Evolutionary conservation across 2,329 filamentous ascomycete species (phyloP), one percentile per base, ranked within the genome.

Genomic region (Talaromyces sp.): DNA sequence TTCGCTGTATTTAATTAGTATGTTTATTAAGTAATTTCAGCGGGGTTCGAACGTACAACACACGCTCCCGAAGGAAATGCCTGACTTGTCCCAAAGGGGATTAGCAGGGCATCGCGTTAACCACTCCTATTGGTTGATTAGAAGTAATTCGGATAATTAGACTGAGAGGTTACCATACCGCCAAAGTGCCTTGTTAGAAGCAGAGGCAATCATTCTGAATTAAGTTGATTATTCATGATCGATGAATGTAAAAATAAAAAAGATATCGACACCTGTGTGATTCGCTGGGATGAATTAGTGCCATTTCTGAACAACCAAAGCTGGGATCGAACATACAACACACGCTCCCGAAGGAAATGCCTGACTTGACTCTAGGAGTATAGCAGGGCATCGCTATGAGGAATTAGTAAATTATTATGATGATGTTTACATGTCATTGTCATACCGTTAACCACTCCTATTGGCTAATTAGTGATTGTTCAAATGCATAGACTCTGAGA

Each of bases 311-410:
- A 2, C 27, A 27, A 4, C 8, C 3, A 37, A 1, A 9, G 35
- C 3, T 13, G 11, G 35, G 1, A 37, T 37, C 39, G 39, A 43
- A 43, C 39, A 1, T 8, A 43, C 39, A n/a, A 50, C 24, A 31
- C 13, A 50, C 47, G 47, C 47, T 50, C 47, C 47, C 47, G 47
- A 50, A 50, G 47, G 47, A 50, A 50, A 49, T 49, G 45, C 45
- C 45, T 49, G 11, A 7, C 22, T 7, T 49, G 16, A 16, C 19
- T 10, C 16, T 16, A 27, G 13, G 1, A 9, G 35, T 11, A 22
- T 47, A 47, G 43, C 43, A 47, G 43, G 43, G 43, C 43, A 47
- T 47, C 43, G 43, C 43, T 43, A 43, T 9, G 1, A 43, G 4
- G 5, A 1, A 9, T 43, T 43, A 43, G 41, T 43, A 8, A 16